Evolutionary conservation across 2,329 filamentous ascomycete species (phyloP), one percentile per base, ranked within the genome.

Genomic region (Arthrobotrys pseudoclavata): DNA sequence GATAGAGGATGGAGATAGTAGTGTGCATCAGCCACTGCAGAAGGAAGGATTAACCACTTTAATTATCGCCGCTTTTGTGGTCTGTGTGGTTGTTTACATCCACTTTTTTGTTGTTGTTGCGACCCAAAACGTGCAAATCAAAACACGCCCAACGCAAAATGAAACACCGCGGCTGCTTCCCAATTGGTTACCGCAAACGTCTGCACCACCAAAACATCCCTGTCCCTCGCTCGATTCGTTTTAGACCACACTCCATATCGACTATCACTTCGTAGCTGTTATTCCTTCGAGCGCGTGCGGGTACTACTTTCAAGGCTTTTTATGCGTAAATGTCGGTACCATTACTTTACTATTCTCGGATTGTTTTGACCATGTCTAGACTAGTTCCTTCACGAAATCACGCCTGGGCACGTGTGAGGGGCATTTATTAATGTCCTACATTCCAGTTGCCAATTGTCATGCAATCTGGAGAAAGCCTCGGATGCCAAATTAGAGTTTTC

Each of bases 41-140:
- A 29, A 34, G 52, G 22, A n/a, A 9, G 69, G 45, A 22, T 61
- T 42, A 61, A 34, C 29, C 29, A 31, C 29, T 31, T 37, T 40
- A 31, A 53, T 66, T 52, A 66, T 66, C 29, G 40, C 37, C 66
- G 55, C 18, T 50, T 69, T 37, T 66, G 47, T 20, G 24, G 4
- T 53, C 18, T 3, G 26, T 52, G 48, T 48, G 34, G 55, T 71
- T 71, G 74, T 77, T 77, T 77, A 70, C 67, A 67, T 66, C 63
- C 55, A 26, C 13, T 55, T 34, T 47, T 64, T 64, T 24, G 18
- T 74, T 77, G 74, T 77, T 70, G 72, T 69, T 69, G 13, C 50
- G 24, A 29, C 66, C 72, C 66, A 62, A 76, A 76, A 55, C 67
- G 74, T 77, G 45, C 74, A 77, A 71, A 77, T 68, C 74, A 77